Evolutionary conservation across 2,329 filamentous ascomycete species (phyloP), one percentile per base, ranked within the genome.

Genomic region (Pleomassaria siparia): DNA sequence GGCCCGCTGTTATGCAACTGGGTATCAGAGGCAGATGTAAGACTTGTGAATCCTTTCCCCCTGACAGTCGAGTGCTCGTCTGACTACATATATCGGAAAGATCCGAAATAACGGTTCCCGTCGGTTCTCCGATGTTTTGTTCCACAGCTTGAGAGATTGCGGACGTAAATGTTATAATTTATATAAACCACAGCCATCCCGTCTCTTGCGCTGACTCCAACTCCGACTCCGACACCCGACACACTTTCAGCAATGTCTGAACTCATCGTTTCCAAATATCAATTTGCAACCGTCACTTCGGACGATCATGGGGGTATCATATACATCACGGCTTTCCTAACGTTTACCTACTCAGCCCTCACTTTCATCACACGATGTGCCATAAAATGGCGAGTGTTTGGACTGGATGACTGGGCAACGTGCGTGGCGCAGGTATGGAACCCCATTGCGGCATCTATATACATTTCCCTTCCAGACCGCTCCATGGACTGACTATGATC

Each of bases 361-460:
- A 57, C 62, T 1, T 63, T 64, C 33, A 25, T 65, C 20, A 54
- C 59, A 15, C 50, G 63, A 32, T 33, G 54, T 15, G 51, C 53
- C 18, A 60, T 66, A 43, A 65, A 64, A 53, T 57, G 60, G 60
- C 53, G 48, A 12, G 41, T 64, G 7, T 49, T 66, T 30, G 63
- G 63, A 0, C 26, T 57, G 4, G 63, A 66, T 22, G 63, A 66
- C 43, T 53, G 43, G 39, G 56, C 56, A 8, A 59, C 56, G 29
- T 20, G 49, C 12, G 43, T 52, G 37, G 60, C 62, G 22, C 58
- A 66, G 58, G 61, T 66, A 58, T 15, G 43, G 10, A 43, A 7
- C 13, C 26, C 15, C 37, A 11, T 25, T 39, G 24, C n/a, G n/a
- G n/a, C n/a, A n/a, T n/a, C n/a, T n/a, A n/a, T n/a, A n/a, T n/a